Evolutionary conservation across 2,329 filamentous ascomycete species (phyloP).

Genomic region (Penicillium fuscoglaucum): DNA sequence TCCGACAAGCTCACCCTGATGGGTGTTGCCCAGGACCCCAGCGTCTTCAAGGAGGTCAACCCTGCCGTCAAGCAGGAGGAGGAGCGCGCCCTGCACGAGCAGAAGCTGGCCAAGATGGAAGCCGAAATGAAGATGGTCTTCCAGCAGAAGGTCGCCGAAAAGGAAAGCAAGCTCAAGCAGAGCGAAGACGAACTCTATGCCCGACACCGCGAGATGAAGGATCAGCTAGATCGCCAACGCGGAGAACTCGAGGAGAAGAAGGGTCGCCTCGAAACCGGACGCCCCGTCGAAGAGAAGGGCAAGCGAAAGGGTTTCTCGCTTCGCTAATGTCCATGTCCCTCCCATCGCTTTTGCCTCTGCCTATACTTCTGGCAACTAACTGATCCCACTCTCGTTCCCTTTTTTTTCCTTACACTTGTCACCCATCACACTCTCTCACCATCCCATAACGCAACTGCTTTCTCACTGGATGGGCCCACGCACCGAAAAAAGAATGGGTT

Average conservation of each 20-base stretch:
- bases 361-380: slow-evolving; percentile 13
- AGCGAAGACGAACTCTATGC: slow-evolving; percentile 99
- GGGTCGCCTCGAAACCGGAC: slow-evolving; percentile 85
- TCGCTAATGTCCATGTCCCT: slow-evolving; percentile 60
- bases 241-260: slow-evolving; percentile 99
- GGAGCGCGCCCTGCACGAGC: slow-evolving; percentile 95
- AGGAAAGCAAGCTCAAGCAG: slow-evolving; percentile 99
- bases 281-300: slow-evolving; percentile 94
- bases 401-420: slow-evolving; percentile 22
- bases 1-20: slow-evolving; percentile 98
- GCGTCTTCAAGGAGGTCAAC: slow-evolving; percentile 99
- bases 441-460: slow-evolving; percentile 22
- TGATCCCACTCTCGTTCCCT: slow-evolving; percentile 21
- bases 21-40: slow-evolving; percentile 97
- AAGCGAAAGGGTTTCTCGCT: slow-evolving; percentile 99
- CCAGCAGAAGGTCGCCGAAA: slow-evolving; percentile 99
- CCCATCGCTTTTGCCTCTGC: neutral
- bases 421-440: slow-evolving; percentile 26
- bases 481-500: slow-evolving; percentile 30
- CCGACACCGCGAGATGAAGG: slow-evolving; percentile 99
- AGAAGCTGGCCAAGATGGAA: slow-evolving; percentile 99
- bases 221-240: slow-evolving; percentile 94
- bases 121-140: slow-evolving; percentile 99
- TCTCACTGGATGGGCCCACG: slow-evolving; percentile 31
- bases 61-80: slow-evolving; percentile 99